phyloP scores from a whole-genome alignment of 2,329 filamentous ascomycete genomes.

The Trichoderma harzianum region DNA sequence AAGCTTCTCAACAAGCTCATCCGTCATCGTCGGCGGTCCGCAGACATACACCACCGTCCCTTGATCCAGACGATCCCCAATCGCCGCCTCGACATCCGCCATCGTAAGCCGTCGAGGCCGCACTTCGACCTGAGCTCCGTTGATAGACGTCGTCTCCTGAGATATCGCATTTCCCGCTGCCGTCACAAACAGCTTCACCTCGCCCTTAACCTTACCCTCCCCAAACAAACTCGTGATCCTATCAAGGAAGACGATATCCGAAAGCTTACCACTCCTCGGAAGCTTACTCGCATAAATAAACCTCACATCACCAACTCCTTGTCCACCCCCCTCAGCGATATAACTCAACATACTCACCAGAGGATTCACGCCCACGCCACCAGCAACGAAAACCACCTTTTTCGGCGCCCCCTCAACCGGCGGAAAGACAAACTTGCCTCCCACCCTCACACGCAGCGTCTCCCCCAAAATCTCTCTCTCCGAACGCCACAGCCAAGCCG shows the following conservation, averaged over 20 bases:
- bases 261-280: conserved; percentile 27
- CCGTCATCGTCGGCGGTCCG: conserved; percentile 66
- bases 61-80: conserved; percentile 31
- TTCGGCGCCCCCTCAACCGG: conserved; percentile 43
- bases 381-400: conserved; percentile 68
- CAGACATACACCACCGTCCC: conserved; percentile 62
- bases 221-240: conserved; percentile 44
- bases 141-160: background rate
- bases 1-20: conserved; percentile 55
- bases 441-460: conserved; percentile 65
- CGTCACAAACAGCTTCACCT: conserved; percentile 48
- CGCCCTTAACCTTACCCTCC: conserved; percentile 36
- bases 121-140: conserved; percentile 22
- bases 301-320: conserved; percentile 41
- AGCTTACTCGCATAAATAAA: conserved; percentile 61
- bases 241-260: conserved; percentile 49
- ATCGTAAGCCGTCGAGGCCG: conserved; percentile 40
- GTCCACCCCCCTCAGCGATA: conserved; percentile 40
- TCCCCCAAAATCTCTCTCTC: conserved; percentile 53
- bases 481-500: conserved; percentile 71
- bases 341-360: conserved; percentile 69
- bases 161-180: conserved; percentile 17
- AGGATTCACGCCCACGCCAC: conserved; percentile 80
- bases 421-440: conserved; percentile 79
- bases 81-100: conserved; percentile 40